Base-by-base conservation (phyloP, 371 early-diverging fungal genomes). In the Mucor piriformis region DNA sequence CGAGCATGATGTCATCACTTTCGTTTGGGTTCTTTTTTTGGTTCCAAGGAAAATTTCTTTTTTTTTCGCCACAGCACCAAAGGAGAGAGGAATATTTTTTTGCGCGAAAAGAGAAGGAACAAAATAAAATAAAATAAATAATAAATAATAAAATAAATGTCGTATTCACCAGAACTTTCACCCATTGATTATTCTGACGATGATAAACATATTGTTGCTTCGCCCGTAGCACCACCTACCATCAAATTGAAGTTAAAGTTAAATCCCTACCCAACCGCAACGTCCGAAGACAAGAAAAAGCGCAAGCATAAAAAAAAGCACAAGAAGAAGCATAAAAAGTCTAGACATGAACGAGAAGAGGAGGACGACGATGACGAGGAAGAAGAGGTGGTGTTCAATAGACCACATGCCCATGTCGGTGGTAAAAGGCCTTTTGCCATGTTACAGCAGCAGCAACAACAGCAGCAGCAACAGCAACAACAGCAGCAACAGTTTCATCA, bases 221-320 rank as follows among this genome's bases (percentile, higher is more conserved):
- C 61, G n/a, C 60, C 70, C 3, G 59, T 63, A 3, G 52, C 60
- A 18, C 52, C 49, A 33, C 63, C 73, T 34, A 65, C 57, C 16
- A 70, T 58, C 35, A 66, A 62, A 49, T 64, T 75, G 29, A 81
- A 74, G 43, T 43, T 75, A n/a, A 80, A 73, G 61, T 50, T 77
- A 32, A 74, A 73, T 61, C 71, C 77, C 32, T 55, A 67, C 8
- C 46, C 64, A 23, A 24, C 48, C 13, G 32, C 24, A 21, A 38
- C 60, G 18, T 18, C 38, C 20, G 57, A 52, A 15, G 63, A 68
- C 24, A 63, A 63, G 37, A 70, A 71, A 50, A 72, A 75, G 40
- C 65, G 57, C 40, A 72, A 72, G 27, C 64, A 67, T 16, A 75
- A 75, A 50, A 73, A 79, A 58, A 79, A 74, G 54, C 69, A 70